Base-by-base conservation (phyloP, 2,329 filamentous ascomycete genomes). In the Epichloe gansuensis region DNA sequence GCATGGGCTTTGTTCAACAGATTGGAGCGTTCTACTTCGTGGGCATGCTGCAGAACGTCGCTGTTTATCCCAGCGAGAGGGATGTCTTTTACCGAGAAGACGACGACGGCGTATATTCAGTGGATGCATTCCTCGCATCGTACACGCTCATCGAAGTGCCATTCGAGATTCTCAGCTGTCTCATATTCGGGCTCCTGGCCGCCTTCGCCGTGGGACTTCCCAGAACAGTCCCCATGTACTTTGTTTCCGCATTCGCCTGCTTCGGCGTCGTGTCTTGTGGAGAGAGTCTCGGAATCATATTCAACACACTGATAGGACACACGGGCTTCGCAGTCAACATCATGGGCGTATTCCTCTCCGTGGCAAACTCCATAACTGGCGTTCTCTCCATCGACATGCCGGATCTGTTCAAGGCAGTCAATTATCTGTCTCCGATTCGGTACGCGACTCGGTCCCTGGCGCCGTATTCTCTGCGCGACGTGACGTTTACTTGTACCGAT, bases 71-170 rank as follows among this genome's bases (percentile, higher is more conserved):
- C 0, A 71, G 71, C 42, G 86, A 89, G 62, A 75, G 84, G 4
- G 84, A 88, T 53, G 85, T 89, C 0, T 90, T 89, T 64, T 88
- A 89, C 62, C 78, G 83, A 58, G 86, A 91, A 67, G 78, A 86
- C 59, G 83, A 84, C 55, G 86, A 91, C 64, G 77, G 79, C 6
- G 81, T 85, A 2, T 91, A 91, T 62, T 74, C 80, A 4, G 78
- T 84, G 1, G 82, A 86, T 57, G 80, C 83, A 0, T 90, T 91
- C 67, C 75, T 89, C 28, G 68, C 81, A 1, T 79, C 82, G 23
- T 91, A 90, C 65, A 82, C 84, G 0, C 69, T 81, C 1, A 75
- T 87, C 3, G 86, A 90, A 59, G 64, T 87, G 0, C 86, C 86
- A 0, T 87, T 88, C 61, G 85, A 89, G 67, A 72, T 88, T 11